A percentile compares a stretch with the other conserved stretches of the same genome.
phyloP scores from a whole-genome alignment of 179 eudicot genomes.

The Pouteria campechiana region DNA sequence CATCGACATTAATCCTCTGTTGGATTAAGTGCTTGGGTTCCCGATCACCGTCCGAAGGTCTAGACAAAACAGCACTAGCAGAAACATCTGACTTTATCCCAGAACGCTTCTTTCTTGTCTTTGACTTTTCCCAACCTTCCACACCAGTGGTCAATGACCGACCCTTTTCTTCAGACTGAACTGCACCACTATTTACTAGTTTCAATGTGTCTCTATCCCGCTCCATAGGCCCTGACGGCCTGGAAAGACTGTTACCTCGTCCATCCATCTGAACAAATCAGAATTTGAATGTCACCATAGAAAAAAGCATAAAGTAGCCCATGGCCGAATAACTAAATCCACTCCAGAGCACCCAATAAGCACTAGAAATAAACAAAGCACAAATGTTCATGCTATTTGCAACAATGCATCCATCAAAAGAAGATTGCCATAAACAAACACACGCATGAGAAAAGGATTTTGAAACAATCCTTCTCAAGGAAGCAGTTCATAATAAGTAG shows the following conservation, averaged over 20 bases:
- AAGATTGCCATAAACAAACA: no score
- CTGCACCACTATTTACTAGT: slow-evolving; percentile 21
- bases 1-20: slow-evolving; percentile 30
- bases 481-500: no score
- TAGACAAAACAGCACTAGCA: slow-evolving; percentile 19
- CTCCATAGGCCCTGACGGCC: slow-evolving; percentile 37
- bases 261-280: slow-evolving; percentile 19
- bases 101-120: slow-evolving; percentile 59
- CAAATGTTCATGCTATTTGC: no score
- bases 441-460: no score
- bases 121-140: slow-evolving; percentile 62
- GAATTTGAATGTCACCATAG: slow-evolving; percentile 5
- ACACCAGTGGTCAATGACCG: slow-evolving; percentile 25
- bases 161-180: slow-evolving; percentile 38
- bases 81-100: slow-evolving; percentile 49
- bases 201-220: slow-evolving; percentile 36
- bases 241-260: slow-evolving; percentile 35
- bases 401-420: no score
- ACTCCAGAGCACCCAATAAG: no score
- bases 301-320: no score
- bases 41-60: slow-evolving; percentile 34
- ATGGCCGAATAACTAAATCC: no score
- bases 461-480: no score
- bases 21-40: slow-evolving; percentile 51
- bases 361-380: no score